Evolutionary conservation across 306 rosid genomes (phyloP).

Genomic region (Fragaria nilgerrensis): DNA sequence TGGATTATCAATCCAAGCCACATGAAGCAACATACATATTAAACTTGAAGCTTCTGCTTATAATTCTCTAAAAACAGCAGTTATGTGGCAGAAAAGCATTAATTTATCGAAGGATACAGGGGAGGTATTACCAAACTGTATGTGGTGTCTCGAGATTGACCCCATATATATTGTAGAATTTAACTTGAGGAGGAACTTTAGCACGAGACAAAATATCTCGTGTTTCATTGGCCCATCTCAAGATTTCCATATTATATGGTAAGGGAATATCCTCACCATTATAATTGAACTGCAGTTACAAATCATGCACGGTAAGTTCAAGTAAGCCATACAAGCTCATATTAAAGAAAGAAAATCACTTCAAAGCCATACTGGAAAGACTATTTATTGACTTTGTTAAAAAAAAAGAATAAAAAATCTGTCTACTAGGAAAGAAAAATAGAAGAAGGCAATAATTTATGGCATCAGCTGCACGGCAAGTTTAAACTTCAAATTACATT

Average conservation of each 20-base stretch:
- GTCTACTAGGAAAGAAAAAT: background rate
- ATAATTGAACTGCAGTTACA: conserved; percentile 53
- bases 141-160: conserved; percentile 69
- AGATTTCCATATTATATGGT: conserved; percentile 75
- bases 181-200: conserved; percentile 78
- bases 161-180: conserved; percentile 91
- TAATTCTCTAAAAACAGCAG: background rate
- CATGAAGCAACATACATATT: background rate
- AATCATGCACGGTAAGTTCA: background rate
- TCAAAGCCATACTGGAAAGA: background rate
- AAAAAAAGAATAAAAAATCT: background rate
- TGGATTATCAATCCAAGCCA: conserved; percentile 7
- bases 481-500: background rate
- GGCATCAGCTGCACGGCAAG: background rate
- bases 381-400: background rate
- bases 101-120: conserved; percentile 6
- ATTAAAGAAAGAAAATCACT: background rate
- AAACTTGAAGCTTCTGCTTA: conserved; percentile 5
- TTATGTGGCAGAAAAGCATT: background rate
- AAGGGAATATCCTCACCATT: conserved; percentile 56
- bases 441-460: background rate
- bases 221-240: conserved; percentile 87
- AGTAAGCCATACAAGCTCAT: background rate
- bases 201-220: conserved; percentile 62
- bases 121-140: conserved; percentile 70